A percentile compares a stretch with the other conserved stretches of the same genome.
phyloP scores from a whole-genome alignment of 441 rosid species.

The Corymbia calophylla region DNA sequence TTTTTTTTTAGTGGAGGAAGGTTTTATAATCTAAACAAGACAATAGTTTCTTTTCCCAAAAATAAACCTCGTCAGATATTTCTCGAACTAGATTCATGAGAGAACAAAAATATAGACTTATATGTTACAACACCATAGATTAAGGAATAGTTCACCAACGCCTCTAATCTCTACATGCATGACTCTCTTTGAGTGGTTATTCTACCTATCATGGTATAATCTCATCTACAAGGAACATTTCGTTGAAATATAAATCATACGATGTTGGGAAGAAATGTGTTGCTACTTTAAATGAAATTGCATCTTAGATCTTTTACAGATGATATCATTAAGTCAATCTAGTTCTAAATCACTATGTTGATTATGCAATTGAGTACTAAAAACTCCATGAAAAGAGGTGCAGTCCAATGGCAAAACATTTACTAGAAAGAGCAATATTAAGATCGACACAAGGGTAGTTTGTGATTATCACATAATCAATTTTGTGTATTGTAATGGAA shows the following conservation, averaged over 20 bases:
- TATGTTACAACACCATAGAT: background rate
- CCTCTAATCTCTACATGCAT: background rate
- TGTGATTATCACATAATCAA: background rate
- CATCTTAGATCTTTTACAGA: background rate
- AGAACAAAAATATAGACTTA: background rate
- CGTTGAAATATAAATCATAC: too few species aligned
- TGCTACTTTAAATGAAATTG: background rate
- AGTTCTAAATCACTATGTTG: fast-evolving
- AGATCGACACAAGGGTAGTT: background rate
- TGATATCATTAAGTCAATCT: background rate
- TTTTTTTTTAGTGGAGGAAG: background rate
- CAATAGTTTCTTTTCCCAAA: fast-evolving
- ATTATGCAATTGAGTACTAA: background rate
- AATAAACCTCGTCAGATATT: background rate
- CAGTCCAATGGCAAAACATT: background rate
- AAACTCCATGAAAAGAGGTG: background rate
- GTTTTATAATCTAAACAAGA: background rate
- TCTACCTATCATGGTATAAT: background rate
- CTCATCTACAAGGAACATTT: background rate
- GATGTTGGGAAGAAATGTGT: background rate
- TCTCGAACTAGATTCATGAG: background rate
- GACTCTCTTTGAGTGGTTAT: background rate
- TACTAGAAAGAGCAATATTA: background rate
- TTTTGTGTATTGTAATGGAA: background rate
- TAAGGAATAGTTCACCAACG: background rate